Conservation (phyloP, 2,329 filamentous ascomycete genomes). For the Orbilia quercus region DNA sequence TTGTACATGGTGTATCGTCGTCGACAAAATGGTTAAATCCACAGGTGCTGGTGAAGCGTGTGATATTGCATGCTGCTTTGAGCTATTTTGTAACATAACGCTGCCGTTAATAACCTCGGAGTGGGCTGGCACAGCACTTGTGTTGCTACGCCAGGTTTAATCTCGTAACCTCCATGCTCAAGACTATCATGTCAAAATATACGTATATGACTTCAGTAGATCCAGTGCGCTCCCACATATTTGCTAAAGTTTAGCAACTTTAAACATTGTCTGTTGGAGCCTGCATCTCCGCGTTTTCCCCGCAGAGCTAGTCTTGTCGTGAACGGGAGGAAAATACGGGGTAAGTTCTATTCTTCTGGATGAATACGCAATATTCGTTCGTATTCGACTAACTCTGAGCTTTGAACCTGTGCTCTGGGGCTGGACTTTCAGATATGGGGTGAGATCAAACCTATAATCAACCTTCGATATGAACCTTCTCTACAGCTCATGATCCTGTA, state of each 20-base stretch:
- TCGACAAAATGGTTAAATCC: constrained; percentile 3
- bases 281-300: constrained; percentile 39
- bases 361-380: background rate
- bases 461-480: no score
- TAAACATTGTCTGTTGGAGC: background rate
- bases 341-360: background rate
- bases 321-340: background rate
- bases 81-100: constrained; percentile 43
- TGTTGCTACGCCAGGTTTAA: no score
- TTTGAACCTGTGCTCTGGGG: background rate
- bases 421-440: constrained; percentile 37
- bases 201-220: constrained; percentile 28
- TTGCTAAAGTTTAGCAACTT: no score
- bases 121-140: no score
- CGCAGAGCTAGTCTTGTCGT: no score
- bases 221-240: no score
- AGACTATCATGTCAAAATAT: no score
- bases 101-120: constrained; percentile 9
- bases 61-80: constrained; percentile 33
- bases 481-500: no score
- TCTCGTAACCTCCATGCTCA: no score
- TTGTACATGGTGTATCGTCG: background rate
- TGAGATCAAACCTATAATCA: background rate
- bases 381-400: no score
- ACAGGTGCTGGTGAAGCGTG: background rate